A percentile compares a stretch with the other conserved stretches of the same genome.
These are phyloP conservation scores for Metschnikowia sp. DNA, from an alignment of 805 yeast genomes.

Conservation along the genomic window DNA sequence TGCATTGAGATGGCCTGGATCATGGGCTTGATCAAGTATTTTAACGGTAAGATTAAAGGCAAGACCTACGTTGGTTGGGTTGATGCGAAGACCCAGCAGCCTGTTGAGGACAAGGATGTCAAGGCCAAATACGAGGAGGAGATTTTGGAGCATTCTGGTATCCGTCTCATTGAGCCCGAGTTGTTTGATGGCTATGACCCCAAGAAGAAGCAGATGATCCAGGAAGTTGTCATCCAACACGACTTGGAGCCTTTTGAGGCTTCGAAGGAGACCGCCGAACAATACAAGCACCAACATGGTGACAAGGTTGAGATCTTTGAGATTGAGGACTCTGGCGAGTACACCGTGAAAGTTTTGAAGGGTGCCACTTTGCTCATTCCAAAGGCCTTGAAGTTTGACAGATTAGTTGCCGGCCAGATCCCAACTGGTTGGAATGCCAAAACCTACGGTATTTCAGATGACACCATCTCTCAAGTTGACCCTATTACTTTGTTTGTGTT, in stretches of 20 bases:
- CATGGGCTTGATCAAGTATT: slow-evolving; percentile 96
- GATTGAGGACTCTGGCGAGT: slow-evolving; percentile 86
- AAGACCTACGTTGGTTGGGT: slow-evolving; percentile 96
- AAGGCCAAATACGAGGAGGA: slow-evolving; percentile 87
- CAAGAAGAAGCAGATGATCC: slow-evolving; percentile 85
- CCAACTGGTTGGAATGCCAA: slow-evolving; percentile 99
- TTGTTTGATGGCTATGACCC: slow-evolving; percentile 93
- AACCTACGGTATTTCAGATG: slow-evolving; percentile 93
- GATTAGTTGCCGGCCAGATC: slow-evolving; percentile 87
- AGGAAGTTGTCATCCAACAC: slow-evolving; percentile 94
- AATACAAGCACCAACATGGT: slow-evolving; percentile 90
- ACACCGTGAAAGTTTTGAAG: slow-evolving; percentile 82
- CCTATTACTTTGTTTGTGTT: slow-evolving; percentile 90
- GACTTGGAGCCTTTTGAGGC: slow-evolving; percentile 95
- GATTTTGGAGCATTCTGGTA: slow-evolving; percentile 92
- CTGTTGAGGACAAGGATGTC: slow-evolving; percentile 92
- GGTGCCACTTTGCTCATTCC: slow-evolving; percentile 92
- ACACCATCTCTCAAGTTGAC: slow-evolving; percentile 90
- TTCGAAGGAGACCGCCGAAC: slow-evolving; percentile 91
- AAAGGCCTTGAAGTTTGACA: slow-evolving; percentile 73
- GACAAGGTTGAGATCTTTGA: slow-evolving; percentile 90
- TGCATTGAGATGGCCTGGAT: slow-evolving; percentile 99
- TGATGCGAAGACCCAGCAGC: slow-evolving; percentile 87
- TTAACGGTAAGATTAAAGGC: slow-evolving; percentile 85
- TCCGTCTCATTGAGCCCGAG: slow-evolving; percentile 94